Conservation (phyloP, 768 basidiomycete genomes). For the Pulveroboletus sp. region DNA sequence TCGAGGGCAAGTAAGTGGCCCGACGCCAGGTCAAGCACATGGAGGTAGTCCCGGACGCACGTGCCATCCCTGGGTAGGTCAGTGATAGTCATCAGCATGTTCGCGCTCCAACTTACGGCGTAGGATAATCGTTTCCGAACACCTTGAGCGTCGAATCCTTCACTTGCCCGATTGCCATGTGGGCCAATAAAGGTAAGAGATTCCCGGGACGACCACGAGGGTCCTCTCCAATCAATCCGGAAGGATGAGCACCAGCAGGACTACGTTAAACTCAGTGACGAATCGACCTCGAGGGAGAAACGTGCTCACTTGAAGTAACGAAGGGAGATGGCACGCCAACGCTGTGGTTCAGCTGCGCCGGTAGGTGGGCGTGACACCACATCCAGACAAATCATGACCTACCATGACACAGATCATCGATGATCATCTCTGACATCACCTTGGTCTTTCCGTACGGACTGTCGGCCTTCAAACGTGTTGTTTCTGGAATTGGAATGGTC, state of each 20-base stretch:
- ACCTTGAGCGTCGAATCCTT: conserved; percentile 67
- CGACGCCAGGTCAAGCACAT: conserved; percentile 89
- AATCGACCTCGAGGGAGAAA: not conserved
- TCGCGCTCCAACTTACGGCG: conserved; percentile 51
- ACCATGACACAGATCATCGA: conserved; percentile 84
- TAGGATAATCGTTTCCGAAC: conserved; percentile 97
- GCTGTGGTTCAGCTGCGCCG: conserved; percentile 54
- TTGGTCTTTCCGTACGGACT: conserved; percentile 97
- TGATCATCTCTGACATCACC: conserved; percentile 85
- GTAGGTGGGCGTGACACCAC: conserved; percentile 2
- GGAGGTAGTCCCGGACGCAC: conserved; percentile 94
- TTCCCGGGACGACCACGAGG: conserved; percentile 95
- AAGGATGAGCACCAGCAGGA: conserved; percentile 97
- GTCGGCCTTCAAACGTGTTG: conserved; percentile 79
- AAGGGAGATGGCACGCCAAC: conserved; percentile 80
- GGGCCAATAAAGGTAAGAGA: conserved; percentile 86
- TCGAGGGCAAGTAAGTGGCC: conserved; percentile 92
- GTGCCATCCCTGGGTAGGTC: conserved; percentile 72
- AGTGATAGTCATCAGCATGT: not conserved
- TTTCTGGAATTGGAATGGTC: conserved; percentile 89
- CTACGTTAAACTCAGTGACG: conserved; percentile 35
- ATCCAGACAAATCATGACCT: conserved; percentile 22
- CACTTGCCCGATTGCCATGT: conserved; percentile 90
- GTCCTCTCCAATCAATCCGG: conserved; percentile 92
- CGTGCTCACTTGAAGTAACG: conserved; percentile 89